Evolutionary conservation across 2,329 filamentous ascomycete genomes (phyloP).

Genomic region (Cladosporium oxysporum): DNA sequence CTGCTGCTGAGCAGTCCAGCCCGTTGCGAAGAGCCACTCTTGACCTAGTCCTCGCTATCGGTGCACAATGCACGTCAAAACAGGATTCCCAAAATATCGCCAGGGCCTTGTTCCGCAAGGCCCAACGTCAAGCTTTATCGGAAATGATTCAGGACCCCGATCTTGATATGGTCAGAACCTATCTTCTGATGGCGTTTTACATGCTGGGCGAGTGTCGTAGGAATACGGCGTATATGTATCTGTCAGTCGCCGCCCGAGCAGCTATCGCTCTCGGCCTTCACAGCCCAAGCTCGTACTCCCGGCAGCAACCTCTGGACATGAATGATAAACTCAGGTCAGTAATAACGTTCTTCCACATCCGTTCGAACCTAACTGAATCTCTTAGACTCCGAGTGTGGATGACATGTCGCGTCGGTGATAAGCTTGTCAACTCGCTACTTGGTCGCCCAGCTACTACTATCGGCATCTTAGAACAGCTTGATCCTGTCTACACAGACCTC

Average conservation of each 20-base stretch:
- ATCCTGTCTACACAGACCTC: background rate
- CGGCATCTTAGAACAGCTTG: constrained; percentile 23
- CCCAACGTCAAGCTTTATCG: constrained; percentile 51
- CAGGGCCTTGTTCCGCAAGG: constrained; percentile 51
- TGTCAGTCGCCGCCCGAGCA: constrained; percentile 60
- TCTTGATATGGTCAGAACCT: constrained; percentile 54
- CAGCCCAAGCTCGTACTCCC: constrained; percentile 26
- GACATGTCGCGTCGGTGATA: constrained; percentile 17
- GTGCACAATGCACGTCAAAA: constrained; percentile 48
- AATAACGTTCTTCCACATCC: constrained; percentile 21
- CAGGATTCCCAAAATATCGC: constrained; percentile 26
- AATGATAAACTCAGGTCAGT: constrained; percentile 22
- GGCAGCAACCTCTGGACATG: constrained; percentile 23
- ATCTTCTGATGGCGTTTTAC: constrained; percentile 60
- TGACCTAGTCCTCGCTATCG: constrained; percentile 54
- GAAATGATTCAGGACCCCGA: constrained; percentile 57
- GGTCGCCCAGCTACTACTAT: constrained; percentile 28
- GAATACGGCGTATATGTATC: constrained; percentile 64
- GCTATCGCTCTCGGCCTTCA: constrained; percentile 61
- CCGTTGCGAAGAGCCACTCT: constrained; percentile 16
- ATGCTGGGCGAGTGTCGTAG: constrained; percentile 60
- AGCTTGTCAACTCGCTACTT: constrained; percentile 23
- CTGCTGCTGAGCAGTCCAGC: constrained; percentile 37
- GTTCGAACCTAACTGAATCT: constrained; percentile 21
- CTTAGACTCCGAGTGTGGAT: constrained; percentile 13